Percentiles rank a stretch among this genome's conserved stretches.
These are phyloP conservation scores for Suaeda aralocaspica DNA, from an alignment of 148 eudicot species.

Conservation along the genomic window DNA sequence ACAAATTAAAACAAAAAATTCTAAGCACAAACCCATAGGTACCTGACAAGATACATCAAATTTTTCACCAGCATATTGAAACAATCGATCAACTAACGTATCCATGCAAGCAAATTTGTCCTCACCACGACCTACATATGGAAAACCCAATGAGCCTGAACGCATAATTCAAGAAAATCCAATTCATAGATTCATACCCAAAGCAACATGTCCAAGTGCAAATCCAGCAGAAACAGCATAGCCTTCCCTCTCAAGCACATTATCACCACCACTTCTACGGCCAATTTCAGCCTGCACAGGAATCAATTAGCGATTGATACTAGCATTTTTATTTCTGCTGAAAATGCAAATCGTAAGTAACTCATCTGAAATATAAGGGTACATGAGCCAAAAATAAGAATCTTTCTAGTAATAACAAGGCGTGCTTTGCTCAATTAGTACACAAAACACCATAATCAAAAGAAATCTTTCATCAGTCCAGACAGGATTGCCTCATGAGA, in stretches of 20 bases:
- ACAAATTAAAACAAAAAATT: neutral
- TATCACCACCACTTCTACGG: conserved; percentile 98
- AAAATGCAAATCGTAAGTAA: neutral
- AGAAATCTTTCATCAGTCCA: neutral
- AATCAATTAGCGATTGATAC: conserved; percentile 8
- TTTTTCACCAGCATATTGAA: conserved; percentile 76
- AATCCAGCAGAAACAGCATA: conserved; percentile 99
- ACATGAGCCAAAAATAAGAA: no score
- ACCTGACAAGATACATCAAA: conserved; percentile 45
- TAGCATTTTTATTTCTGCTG: neutral
- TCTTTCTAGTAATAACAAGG: neutral
- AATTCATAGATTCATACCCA: conserved; percentile 50
- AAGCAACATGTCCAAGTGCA: conserved; percentile 88
- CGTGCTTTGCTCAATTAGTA: neutral
- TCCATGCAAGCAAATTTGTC: conserved; percentile 73
- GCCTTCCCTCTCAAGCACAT: conserved; percentile 96
- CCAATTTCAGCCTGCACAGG: conserved; percentile 79
- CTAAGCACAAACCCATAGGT: neutral
- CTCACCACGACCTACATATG: conserved; percentile 70
- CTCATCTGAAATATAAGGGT: neutral
- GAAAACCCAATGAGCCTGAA: conserved; percentile 23
- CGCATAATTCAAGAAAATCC: neutral
- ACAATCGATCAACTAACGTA: conserved; percentile 70
- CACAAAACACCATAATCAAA: neutral
- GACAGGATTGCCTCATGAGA: neutral